Evolutionary conservation across 2,329 filamentous ascomycete genomes (phyloP), one percentile per base, ranked within the genome.

Genomic region (Helicocarpus griseus): DNA sequence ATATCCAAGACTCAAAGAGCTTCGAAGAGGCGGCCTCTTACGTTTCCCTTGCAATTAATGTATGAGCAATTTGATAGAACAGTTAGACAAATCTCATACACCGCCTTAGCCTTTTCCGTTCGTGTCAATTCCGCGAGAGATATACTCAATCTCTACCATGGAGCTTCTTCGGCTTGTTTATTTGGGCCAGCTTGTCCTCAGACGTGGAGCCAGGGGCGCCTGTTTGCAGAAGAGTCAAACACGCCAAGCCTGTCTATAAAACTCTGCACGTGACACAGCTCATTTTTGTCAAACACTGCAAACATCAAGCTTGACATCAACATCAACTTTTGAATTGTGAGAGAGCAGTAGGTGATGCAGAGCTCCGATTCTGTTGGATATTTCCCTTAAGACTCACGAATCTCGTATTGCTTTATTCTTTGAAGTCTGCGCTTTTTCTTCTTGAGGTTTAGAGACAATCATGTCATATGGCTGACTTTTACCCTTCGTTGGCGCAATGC

Each of bases 401-500:
- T 36, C 24, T 7, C 11, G 44, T 4, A 7, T n/a, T 9, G 19
- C 11, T 19, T 29, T 39, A 14, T 24, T 45, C 43, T 39, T 52
- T n/a, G 28, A 33, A 2, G 17, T 22, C 19, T 36, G 44, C 28
- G 28, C 17, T 24, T 38, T 40, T 22, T 48, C 2, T 13, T 2
- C 5, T 13, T 13, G 2, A 17, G 13, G 22, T n/a, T 14, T 17
- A 5, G 5, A 8, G 13, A 35, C 8, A 29, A 47, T 51, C 51
- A 53, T 51, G 48, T 29, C 29, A 61, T 63, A 95, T 95, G 89
- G 77, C 83, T 64, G 87, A 91, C 57, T 71, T 82, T 50, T 89
- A 90, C 68, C 93, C 93, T 51, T 87, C 90, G n/a, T 78, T 97
- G 69, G 75, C 82, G 67, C 90, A 96, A 74, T 90, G 86, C 76